phyloP scores from a whole-genome alignment of 257 asterid genomes.

The Nemophila menziesii region DNA sequence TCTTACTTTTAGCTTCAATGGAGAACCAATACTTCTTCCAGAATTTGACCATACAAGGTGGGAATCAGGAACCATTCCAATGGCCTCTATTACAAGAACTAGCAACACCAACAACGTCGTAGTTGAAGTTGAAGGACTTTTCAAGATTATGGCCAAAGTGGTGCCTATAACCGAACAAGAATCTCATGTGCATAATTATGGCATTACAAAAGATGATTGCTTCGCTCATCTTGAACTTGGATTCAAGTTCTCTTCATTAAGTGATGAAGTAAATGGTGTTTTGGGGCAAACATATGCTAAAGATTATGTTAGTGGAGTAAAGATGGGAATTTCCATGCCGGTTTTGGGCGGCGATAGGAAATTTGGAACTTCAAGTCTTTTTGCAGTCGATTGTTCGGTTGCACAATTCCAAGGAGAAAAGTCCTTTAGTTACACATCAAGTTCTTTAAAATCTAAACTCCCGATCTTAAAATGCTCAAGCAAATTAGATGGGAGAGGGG shows the following conservation, averaged over 20 bases:
- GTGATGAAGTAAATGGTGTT: constrained; percentile 11
- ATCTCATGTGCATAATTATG: constrained; percentile 13
- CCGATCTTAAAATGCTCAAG: too few species aligned
- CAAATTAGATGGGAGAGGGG: too few species aligned
- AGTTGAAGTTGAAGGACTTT: constrained; percentile 11
- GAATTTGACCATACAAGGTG: constrained; percentile 6
- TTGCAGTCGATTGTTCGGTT: constrained; percentile 6
- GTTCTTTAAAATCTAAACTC: too few species aligned
- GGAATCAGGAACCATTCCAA: constrained; percentile 4
- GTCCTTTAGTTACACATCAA: too few species aligned
- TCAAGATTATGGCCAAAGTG: constrained; percentile 10
- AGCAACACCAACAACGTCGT: constrained; percentile 7
- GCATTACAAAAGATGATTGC: constrained; percentile 11
- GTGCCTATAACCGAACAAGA: constrained; percentile 16
- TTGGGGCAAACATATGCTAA: constrained; percentile 12
- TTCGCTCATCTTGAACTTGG: constrained; percentile 20
- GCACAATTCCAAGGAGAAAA: constrained; percentile 4
- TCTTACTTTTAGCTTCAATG: background rate
- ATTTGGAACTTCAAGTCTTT: constrained; percentile 5
- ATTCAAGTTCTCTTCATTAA: constrained; percentile 11
- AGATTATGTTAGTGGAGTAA: constrained; percentile 10
- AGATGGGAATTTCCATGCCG: constrained; percentile 13
- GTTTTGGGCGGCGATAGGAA: constrained; percentile 7
- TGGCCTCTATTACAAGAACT: constrained; percentile 3
- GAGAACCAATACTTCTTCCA: background rate